phyloP scores from a whole-genome alignment of 352 stramenopile genomes.

The Phytophthora lateralis region DNA sequence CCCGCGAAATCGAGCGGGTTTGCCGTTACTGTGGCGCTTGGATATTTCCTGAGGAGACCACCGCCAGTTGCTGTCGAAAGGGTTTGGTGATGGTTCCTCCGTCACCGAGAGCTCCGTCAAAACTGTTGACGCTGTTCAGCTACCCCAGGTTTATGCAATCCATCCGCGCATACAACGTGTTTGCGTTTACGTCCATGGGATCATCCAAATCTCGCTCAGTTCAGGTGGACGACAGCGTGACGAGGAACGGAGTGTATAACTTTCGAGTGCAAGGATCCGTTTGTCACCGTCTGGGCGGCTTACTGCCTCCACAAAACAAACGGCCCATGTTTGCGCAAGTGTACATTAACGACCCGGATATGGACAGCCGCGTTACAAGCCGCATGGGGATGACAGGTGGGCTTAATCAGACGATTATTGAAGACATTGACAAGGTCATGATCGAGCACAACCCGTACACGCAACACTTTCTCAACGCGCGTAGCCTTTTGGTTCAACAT shows the following conservation, averaged over 20 bases:
- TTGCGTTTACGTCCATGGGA: slow-evolving; percentile 17
- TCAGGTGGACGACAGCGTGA: slow-evolving; percentile 4
- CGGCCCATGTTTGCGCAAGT: slow-evolving; percentile 10
- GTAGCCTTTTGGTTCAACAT: background rate
- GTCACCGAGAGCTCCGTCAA: too few relatives aligned
- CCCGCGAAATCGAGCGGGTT: too few relatives aligned
- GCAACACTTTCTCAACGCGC: slow-evolving; percentile 2
- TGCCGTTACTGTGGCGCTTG: too few relatives aligned
- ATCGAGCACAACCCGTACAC: slow-evolving; percentile 2
- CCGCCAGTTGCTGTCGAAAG: too few relatives aligned
- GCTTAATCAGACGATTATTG: background rate
- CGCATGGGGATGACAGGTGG: slow-evolving; percentile 3
- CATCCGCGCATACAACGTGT: slow-evolving; percentile 18
- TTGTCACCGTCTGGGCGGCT: background rate
- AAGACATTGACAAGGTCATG: slow-evolving; percentile 6
- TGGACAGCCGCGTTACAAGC: background rate
- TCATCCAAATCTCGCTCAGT: background rate
- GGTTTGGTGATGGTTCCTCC: too few relatives aligned
- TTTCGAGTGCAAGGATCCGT: slow-evolving; percentile 3
- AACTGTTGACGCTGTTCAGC: too few relatives aligned
- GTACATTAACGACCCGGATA: slow-evolving; percentile 19
- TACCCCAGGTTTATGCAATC: background rate
- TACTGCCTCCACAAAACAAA: background rate
- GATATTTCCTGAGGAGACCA: too few relatives aligned
- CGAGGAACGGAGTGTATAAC: slow-evolving; percentile 2